Evolutionary conservation across 2,329 filamentous ascomycete species (phyloP).

Genomic region (Pseudogymnoascus sp.): DNA sequence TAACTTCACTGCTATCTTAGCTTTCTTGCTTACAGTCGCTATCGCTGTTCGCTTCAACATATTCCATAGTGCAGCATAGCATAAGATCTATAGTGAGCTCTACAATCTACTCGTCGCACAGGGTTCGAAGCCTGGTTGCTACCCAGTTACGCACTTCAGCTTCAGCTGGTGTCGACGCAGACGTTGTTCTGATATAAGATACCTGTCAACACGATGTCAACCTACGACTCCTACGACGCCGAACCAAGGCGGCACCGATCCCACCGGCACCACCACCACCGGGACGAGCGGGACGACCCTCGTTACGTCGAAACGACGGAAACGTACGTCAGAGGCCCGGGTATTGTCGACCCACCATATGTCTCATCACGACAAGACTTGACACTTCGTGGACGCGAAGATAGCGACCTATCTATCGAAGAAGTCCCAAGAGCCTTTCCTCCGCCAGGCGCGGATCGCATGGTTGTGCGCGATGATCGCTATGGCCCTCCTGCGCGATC

Average conservation of each 20-base stretch:
- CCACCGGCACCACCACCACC: conserved; percentile 16
- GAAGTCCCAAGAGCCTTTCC: conserved; percentile 80
- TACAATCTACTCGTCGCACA: conserved; percentile 1
- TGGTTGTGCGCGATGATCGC: conserved; percentile 25
- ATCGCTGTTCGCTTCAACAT: background rate
- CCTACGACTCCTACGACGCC: conserved; percentile 24
- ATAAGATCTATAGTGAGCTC: background rate
- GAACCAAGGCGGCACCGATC: conserved; percentile 24
- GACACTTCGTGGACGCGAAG: conserved; percentile 55
- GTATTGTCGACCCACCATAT: conserved; percentile 20
- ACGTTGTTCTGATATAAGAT: background rate
- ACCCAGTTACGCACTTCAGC: background rate
- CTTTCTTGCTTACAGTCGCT: background rate
- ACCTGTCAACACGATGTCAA: conserved; percentile 20
- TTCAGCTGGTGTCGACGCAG: background rate
- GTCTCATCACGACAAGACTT: conserved; percentile 43
- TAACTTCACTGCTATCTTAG: background rate
- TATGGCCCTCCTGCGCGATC: conserved; percentile 45
- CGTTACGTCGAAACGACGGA: conserved; percentile 43
- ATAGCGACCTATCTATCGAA: conserved; percentile 69
- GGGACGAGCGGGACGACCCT: conserved; percentile 42
- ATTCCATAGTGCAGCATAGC: background rate
- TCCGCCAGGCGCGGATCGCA: conserved; percentile 44
- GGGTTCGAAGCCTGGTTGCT: conserved; percentile 1
- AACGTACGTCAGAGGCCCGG: conserved; percentile 26